Conservation (phyloP, 768 basidiomycete genomes). For the Pleurotus tuber-regium region DNA sequence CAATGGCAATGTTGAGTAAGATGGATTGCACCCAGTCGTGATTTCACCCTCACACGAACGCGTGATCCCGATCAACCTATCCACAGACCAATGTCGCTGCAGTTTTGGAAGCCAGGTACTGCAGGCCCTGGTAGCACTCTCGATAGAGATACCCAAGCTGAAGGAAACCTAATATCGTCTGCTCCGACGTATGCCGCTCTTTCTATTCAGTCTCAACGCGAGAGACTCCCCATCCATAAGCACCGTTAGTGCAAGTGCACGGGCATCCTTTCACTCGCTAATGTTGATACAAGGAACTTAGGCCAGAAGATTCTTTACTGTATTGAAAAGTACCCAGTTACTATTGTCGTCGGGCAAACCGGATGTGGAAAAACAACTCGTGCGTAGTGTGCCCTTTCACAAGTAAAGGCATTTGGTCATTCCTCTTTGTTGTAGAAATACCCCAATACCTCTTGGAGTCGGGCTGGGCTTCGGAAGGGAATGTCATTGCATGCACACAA, state of each 20-base stretch:
- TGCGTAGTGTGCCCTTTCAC: conserved; percentile 36
- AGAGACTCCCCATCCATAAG: conserved; percentile 85
- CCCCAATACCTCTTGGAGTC: conserved; percentile 94
- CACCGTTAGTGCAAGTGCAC: conserved; percentile 57
- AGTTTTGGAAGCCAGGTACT: conserved; percentile 92
- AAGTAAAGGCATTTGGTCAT: conserved; percentile 7
- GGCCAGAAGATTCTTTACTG: conserved; percentile 80
- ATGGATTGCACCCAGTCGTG: neutral
- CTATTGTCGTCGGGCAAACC: conserved; percentile 91
- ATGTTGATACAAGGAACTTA: conserved; percentile 24
- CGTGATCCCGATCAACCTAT: too few species aligned
- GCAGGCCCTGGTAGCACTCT: conserved; percentile 81
- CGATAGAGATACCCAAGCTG: conserved; percentile 77
- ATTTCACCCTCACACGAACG: neutral
- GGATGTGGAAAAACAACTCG: conserved; percentile 98
- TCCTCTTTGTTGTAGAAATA: conserved; percentile 65
- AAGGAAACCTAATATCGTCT: conserved; percentile 69
- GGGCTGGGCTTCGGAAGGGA: conserved; percentile 85
- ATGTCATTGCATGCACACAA: conserved; percentile 90
- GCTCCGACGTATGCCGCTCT: conserved; percentile 52
- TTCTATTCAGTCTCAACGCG: conserved; percentile 73
- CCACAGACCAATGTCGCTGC: conserved; percentile 44
- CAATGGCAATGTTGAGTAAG: neutral
- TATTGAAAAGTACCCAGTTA: conserved; percentile 79
- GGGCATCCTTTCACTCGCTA: conserved; percentile 1